Evolutionary conservation across 2,329 filamentous ascomycete species (phyloP), one percentile per base, ranked within the genome.

Genomic region (Aaosphaeria pasadenensis): DNA sequence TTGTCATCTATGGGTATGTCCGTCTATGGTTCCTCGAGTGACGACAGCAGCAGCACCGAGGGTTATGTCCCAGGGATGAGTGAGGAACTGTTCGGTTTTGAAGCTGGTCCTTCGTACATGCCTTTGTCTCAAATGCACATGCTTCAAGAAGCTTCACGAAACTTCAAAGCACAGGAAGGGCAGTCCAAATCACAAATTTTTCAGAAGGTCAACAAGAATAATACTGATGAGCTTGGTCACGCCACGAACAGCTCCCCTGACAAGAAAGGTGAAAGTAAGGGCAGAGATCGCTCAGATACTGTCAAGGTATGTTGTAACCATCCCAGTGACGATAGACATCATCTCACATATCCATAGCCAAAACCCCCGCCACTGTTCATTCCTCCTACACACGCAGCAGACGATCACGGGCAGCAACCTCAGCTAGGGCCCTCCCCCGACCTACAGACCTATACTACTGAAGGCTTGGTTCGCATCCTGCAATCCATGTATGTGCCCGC

Each of bases 361-460:
- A 36, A 36, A n/a, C 33, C 33, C 7, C 33, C 33, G 33, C 33
- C 33, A 9, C 7, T 36, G 7, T n/a, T 9, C 7, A 36, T 36
- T 36, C 33, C 17, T 24, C 17, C 17, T 24, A 24, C 17, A 24
- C 17, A 24, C 17, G 17, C 33, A n/a, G 33, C 33, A 36, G 9
- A 36, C 9, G 33, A 4, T 36, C 9, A 36, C 7, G 33, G 33
- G 3, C n/a, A 36, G 9, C 33, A 9, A 9, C 33, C 33, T 36
- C 6, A 11, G 39, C 39, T 7, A 17, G 5, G 17, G 24, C 39
- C 11, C 9, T 7, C 44, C 13, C 7, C 11, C 41, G 48, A 50
- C 13, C 6, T 42, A 3, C 45, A 47, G 39, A 50, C 48, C 4
- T 50, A 47, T 38, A 47, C 45, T 4, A 43, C 24, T 11, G 30